Conservation (phyloP, 2,329 filamentous ascomycete genomes). For the Cercospora zeina region DNA sequence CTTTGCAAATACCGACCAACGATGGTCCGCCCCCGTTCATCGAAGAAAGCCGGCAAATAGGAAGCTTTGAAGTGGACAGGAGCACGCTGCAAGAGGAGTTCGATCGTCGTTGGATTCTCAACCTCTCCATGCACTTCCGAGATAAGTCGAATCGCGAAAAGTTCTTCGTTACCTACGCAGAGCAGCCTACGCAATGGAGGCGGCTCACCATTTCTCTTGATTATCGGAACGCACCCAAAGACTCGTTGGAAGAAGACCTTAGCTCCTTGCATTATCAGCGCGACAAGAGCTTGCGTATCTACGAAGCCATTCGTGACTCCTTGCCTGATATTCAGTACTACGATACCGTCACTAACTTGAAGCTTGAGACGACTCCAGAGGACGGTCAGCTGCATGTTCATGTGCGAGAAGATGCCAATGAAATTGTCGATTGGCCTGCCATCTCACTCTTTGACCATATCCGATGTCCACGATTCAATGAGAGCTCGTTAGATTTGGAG, state of each 20-base stretch:
- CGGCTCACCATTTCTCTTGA: slow-evolving; percentile 91
- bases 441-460: slow-evolving; percentile 74
- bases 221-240: slow-evolving; percentile 75
- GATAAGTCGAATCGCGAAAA: slow-evolving; percentile 93
- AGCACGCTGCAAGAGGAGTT: slow-evolving; percentile 74
- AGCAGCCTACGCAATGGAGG: slow-evolving; percentile 75
- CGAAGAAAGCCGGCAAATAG: slow-evolving; percentile 38
- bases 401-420: slow-evolving; percentile 95
- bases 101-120: slow-evolving; percentile 83
- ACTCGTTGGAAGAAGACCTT: slow-evolving; percentile 84
- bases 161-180: slow-evolving; percentile 94
- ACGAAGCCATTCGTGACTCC: slow-evolving; percentile 90
- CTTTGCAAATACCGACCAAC: slow-evolving; percentile 28
- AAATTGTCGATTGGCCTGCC: slow-evolving; percentile 85
- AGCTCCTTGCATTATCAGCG: slow-evolving; percentile 76
- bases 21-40: slow-evolving; percentile 17
- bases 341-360: slow-evolving; percentile 91
- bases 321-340: slow-evolving; percentile 94
- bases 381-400: slow-evolving; percentile 90
- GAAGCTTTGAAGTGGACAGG: slow-evolving; percentile 52
- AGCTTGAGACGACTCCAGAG: slow-evolving; percentile 80
- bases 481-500: slow-evolving; percentile 78
- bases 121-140: slow-evolving; percentile 96
- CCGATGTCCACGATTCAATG: slow-evolving; percentile 58
- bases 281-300: slow-evolving; percentile 90